Conservation (phyloP, 805 yeast species). For the Kazachstania psychrophila region DNA sequence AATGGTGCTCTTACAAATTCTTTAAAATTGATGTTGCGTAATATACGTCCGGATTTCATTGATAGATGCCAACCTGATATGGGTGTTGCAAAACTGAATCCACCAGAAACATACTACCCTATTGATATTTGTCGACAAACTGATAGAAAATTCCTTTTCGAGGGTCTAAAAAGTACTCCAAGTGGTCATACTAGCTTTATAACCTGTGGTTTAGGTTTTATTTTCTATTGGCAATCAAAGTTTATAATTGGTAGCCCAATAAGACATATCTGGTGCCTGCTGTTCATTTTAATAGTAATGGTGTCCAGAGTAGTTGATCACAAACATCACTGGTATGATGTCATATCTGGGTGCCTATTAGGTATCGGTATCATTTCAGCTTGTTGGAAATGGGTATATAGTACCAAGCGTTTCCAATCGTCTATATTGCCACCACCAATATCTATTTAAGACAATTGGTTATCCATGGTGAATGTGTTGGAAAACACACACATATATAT, state of each 20-base stretch:
- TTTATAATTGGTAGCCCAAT: slow-evolving; percentile 10
- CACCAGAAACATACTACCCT: slow-evolving; percentile 4
- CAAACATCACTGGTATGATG: slow-evolving; percentile 28
- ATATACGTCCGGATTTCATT: slow-evolving; percentile 26
- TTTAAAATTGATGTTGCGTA: slow-evolving; percentile 20
- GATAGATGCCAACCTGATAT: slow-evolving; percentile 20
- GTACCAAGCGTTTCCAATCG: neutral
- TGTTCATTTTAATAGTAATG: slow-evolving; percentile 20
- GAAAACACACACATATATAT: neutral
- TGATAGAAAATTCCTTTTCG: slow-evolving; percentile 15
- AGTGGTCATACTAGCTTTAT: slow-evolving; percentile 27
- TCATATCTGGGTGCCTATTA: slow-evolving; percentile 17
- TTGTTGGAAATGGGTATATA: slow-evolving; percentile 12
- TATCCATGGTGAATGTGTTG: neutral
- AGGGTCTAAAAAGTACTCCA: slow-evolving; percentile 28
- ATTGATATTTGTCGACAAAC: slow-evolving; percentile 16
- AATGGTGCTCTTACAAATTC: slow-evolving; percentile 22
- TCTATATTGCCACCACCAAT: slow-evolving; percentile 1
- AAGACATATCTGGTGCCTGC: slow-evolving; percentile 23
- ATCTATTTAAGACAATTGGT: neutral
- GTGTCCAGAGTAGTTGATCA: slow-evolving; percentile 23
- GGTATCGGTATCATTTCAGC: slow-evolving; percentile 10
- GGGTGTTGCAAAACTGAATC: slow-evolving; percentile 3
- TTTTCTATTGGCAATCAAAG: slow-evolving; percentile 19
- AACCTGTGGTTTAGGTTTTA: slow-evolving; percentile 15